phyloP scores from a whole-genome alignment of 257 asterid genomes.

The Scutellaria minor region DNA sequence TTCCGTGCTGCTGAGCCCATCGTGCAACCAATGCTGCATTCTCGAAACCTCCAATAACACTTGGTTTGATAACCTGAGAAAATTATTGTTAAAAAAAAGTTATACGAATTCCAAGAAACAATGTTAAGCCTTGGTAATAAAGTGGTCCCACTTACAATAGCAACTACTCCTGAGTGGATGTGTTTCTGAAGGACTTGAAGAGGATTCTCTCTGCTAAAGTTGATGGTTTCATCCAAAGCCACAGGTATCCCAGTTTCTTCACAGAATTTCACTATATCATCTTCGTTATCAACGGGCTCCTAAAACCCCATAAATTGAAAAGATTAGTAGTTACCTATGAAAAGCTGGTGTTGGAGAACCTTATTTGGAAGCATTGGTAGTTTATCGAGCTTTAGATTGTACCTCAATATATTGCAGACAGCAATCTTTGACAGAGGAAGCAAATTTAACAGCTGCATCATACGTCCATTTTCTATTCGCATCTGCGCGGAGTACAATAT shows the following conservation, averaged over 20 bases:
- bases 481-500: conserved; percentile 81
- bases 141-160: conserved; percentile 59
- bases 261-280: conserved; percentile 78
- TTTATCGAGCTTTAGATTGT: conserved; percentile 15
- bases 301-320: conserved; percentile 44
- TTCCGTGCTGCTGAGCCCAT: conserved; percentile 94
- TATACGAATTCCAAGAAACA: not conserved
- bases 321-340: not conserved
- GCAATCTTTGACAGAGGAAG: conserved; percentile 65
- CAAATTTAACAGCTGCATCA: conserved; percentile 77
- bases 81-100: not conserved
- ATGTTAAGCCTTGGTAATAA: not conserved
- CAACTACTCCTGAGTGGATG: conserved; percentile 75
- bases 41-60: conserved; percentile 92
- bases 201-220: conserved; percentile 52
- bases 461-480: conserved; percentile 87
- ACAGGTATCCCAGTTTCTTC: conserved; percentile 87
- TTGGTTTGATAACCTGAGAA: conserved; percentile 91
- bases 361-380: conserved; percentile 20
- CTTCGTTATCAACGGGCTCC: conserved; percentile 85
- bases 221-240: conserved; percentile 92
- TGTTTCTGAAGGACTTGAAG: conserved; percentile 64
- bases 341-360: not conserved
- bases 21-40: conserved; percentile 77
- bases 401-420: conserved; percentile 94